phyloP scores from a whole-genome alignment of 2,329 filamentous ascomycete species.

The Lachnellula arida region DNA sequence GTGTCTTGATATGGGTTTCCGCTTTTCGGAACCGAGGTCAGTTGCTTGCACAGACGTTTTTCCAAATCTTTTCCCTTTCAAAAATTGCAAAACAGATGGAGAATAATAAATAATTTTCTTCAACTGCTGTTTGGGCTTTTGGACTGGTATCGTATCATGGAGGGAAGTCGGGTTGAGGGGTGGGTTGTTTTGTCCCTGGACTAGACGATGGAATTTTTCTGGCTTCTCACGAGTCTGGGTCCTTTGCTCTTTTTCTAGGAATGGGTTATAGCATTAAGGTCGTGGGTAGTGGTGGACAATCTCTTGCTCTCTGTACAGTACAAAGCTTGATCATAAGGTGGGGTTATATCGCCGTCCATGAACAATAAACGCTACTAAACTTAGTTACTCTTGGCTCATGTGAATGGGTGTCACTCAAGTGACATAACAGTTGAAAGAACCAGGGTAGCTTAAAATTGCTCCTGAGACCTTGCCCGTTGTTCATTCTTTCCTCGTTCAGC shows the following conservation, averaged over 20 bases:
- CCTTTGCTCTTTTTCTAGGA: neutral
- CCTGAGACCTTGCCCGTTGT: no score
- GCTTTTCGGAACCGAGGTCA: slow-evolving; percentile 12
- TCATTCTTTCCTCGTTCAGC: no score
- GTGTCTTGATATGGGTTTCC: slow-evolving; percentile 26
- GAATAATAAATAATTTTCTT: slow-evolving; percentile 24
- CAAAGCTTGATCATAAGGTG: neutral
- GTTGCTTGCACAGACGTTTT: slow-evolving; percentile 16
- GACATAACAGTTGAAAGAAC: neutral
- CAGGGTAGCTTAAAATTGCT: no score
- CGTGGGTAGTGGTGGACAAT: neutral
- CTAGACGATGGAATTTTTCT: neutral
- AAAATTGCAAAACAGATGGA: slow-evolving; percentile 20
- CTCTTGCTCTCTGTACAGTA: slow-evolving; percentile 1
- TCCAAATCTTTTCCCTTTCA: slow-evolving; percentile 13
- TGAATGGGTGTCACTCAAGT: neutral
- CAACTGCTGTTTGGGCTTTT: slow-evolving; percentile 1
- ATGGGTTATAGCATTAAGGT: neutral
- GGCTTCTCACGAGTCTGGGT: neutral
- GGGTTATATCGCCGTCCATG: neutral
- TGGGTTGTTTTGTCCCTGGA: neutral
- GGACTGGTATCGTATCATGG: neutral
- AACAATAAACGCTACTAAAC: neutral
- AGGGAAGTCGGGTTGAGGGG: neutral
- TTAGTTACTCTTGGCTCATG: neutral